A percentile compares a stretch with the other conserved stretches of the same genome.
Conservation (phyloP, 2,329 filamentous ascomycete genomes). For the Cordyceps militaris region DNA sequence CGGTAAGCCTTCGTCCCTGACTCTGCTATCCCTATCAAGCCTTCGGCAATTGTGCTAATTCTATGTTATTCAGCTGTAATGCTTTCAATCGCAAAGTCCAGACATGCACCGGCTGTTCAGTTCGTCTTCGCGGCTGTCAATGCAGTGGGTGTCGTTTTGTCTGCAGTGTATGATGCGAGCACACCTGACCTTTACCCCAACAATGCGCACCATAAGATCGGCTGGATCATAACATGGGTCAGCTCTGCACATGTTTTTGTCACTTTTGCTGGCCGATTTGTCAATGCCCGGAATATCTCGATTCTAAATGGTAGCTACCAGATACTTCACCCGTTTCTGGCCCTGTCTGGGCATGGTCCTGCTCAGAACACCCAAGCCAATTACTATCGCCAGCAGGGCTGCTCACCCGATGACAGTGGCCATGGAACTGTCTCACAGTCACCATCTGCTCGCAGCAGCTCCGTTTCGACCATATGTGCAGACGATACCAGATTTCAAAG, state of each 20-base stretch:
- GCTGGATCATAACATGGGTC: conserved; percentile 75
- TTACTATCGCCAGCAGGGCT: conserved; percentile 20
- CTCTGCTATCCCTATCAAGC: no score
- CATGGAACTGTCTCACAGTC: conserved; percentile 67
- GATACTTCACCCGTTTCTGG: conserved; percentile 5
- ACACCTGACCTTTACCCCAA: conserved; percentile 82
- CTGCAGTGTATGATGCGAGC: conserved; percentile 66
- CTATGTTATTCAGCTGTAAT: conserved; percentile 57
- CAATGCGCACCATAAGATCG: conserved; percentile 82
- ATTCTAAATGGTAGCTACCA: conserved; percentile 5
- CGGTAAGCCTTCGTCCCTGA: conserved; percentile 43
- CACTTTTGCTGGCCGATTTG: conserved; percentile 56
- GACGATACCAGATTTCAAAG: conserved; percentile 36
- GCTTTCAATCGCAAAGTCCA: conserved; percentile 75
- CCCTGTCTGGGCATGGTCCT: background rate
- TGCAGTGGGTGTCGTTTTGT: conserved; percentile 55
- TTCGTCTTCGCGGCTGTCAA: conserved; percentile 60
- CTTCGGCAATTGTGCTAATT: conserved; percentile 6
- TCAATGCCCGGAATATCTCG: conserved; percentile 26
- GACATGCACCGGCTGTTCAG: conserved; percentile 63
- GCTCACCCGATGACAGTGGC: conserved; percentile 64
- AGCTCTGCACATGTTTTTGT: conserved; percentile 63
- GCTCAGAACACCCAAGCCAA: background rate
- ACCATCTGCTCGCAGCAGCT: conserved; percentile 58
- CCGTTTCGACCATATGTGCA: conserved; percentile 49